Base-by-base conservation (phyloP, 768 basidiomycete genomes). In the Trametes villosa region DNA sequence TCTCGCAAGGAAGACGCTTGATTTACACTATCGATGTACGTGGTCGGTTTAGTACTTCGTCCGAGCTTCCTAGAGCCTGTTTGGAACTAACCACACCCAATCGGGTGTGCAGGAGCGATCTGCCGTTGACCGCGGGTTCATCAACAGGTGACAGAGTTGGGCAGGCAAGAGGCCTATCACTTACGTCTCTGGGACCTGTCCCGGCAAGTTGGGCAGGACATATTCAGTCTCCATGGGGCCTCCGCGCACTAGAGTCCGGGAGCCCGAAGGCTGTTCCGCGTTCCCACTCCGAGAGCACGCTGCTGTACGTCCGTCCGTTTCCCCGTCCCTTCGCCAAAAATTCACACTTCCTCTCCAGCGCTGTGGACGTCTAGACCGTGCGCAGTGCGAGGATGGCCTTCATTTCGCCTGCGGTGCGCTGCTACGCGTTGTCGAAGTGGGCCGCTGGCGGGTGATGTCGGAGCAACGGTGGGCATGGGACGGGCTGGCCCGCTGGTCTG, bases 31-130 rank as follows among this genome's bases (percentile, higher is more conserved):
- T 49, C 53, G 41, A 53, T 50, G 48, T 61, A 40, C 41, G 53
- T 55, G 18, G 30, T 47, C 31, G 48, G 26, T 51, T 61, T 41
- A 13, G 42, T 51, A 61, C 53, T 55, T 33, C 60, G 60, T 42
- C 60, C 60, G 53, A 40, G 60, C 44, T 61, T 61, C 60, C 31
- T 50, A 49, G 42, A 55, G 60, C 47, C 46, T 61, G 41, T 61
- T 49, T 61, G 40, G 60, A 50, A 55, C 47, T 55, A 22, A 50
- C 49, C 20, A 24, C 40, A 48, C 60, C 60, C 60, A 61, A 61
- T 61, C 60, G 59, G 52, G 36, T 60, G 36, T 17, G 38, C 38
- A 34, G 46, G 46, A 34, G 40, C 53, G 33, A 55, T 49, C 60
- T 61, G 22, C 45, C 47, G 29, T 17, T 29, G 33, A 33, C 47